Conservation (phyloP, 169 alveolate species). For the Plasmodium knowlesi region DNA sequence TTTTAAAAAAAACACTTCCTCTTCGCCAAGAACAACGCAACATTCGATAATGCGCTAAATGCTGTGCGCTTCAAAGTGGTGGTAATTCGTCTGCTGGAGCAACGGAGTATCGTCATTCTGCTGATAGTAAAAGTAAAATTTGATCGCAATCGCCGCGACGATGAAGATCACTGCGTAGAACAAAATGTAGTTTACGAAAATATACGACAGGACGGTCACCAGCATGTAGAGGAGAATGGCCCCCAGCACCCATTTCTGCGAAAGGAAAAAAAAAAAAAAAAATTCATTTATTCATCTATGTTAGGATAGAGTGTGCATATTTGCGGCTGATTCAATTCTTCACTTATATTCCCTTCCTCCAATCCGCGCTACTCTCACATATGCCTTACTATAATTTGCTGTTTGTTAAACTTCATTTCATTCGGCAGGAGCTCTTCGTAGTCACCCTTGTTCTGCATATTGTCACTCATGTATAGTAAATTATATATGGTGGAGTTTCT, state of each 20-base stretch:
- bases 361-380: background rate
- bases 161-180: constrained; percentile 44
- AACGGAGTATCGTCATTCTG: constrained; percentile 8
- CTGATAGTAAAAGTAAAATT: constrained; percentile 32
- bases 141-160: constrained; percentile 1
- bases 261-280: constrained; percentile 1
- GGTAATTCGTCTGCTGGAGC: constrained; percentile 34
- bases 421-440: constrained; percentile 23
- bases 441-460: constrained; percentile 65
- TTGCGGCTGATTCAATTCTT: background rate
- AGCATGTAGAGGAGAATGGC: constrained; percentile 28
- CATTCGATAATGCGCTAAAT: background rate
- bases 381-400: constrained; percentile 37
- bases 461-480: constrained; percentile 58
- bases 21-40: background rate
- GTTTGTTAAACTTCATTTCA: constrained; percentile 42
- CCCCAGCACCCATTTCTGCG: constrained; percentile 56
- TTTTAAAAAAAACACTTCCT: background rate
- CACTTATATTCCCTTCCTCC: background rate
- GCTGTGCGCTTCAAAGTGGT: constrained; percentile 51
- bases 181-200: constrained; percentile 54
- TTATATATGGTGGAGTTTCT: constrained; percentile 50
- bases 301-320: background rate
- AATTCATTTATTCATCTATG: background rate
- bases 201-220: constrained; percentile 42